Base-by-base conservation (phyloP, 805 yeast species). In the Saccharomycopsis sp. region DNA sequence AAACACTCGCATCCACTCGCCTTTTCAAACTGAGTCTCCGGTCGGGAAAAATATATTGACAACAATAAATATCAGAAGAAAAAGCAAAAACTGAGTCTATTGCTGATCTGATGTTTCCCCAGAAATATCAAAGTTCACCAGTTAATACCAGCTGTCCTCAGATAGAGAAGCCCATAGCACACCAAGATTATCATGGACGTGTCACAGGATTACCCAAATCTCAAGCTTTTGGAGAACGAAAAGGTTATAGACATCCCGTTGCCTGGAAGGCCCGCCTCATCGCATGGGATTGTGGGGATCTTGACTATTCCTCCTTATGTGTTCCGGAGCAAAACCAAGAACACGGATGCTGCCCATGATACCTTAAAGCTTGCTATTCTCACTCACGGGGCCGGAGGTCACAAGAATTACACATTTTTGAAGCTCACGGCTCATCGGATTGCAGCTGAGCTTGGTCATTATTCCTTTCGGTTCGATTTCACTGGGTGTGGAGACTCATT, bases 351-450 rank as follows among this genome's bases (percentile, higher is more conserved):
- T 15, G 78, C 79, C 2, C 67, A 46, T 46, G 20, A 46, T 15
- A 77, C 80, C 4, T 77, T 73, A 58, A 76, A 79, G 59, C 74
- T 79, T 46, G 89, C 85, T 0, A 67, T 91, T 3, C 66, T 91
- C 16, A 63, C 83, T n/a, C 97, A 91, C 68, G 97, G 97, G 1
- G 86, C 81, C 61, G 91, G 84, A 0, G 95, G 96, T 0, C 95
- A 91, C 67, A 81, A 89, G 63, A 81, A 87, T 72, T 86, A 89
- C 67, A 82, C 89, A 59, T 91, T 86, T 69, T 90, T 86, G 62
- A 79, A 80, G 24, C 64, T 71, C 15, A 69, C 89, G 50, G 91
- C 95, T 0, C 78, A 79, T 24, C 71, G 70, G 24, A 68, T 91
- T 56, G 83, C 91, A 0, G 67, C 72, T 1, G 77, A 78, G 15